Conservation (phyloP, 495 filamentous ascomycete genomes). For the Amniculicola lignicola region DNA sequence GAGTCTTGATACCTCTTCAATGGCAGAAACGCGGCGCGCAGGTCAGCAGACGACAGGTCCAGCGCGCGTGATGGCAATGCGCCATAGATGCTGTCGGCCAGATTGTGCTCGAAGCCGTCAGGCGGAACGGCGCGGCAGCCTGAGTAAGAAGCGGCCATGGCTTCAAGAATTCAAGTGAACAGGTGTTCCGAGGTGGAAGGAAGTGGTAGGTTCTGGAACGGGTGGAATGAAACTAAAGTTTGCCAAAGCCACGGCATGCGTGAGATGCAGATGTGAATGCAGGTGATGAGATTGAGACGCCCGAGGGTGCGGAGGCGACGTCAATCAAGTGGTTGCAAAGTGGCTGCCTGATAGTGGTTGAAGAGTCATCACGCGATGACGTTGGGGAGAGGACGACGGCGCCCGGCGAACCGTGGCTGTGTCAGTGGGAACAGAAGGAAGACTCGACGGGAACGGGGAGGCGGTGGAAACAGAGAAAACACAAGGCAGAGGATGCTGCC, state of each 20-base stretch:
- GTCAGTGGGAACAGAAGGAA: no score
- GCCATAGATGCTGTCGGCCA: constrained; percentile 3
- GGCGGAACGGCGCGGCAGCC: constrained; percentile 7
- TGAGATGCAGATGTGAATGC: constrained; percentile 1
- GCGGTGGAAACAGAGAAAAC: no score
- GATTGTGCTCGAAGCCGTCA: constrained; percentile 1
- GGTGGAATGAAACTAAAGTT: background rate
- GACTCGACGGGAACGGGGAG: no score
- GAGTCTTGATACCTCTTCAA: background rate
- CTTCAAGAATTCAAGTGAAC: background rate
- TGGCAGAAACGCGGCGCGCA: background rate
- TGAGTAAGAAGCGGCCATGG: background rate
- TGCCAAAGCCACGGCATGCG: constrained; percentile 3
- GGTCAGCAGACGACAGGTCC: constrained; percentile 4
- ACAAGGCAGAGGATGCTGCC: no score
- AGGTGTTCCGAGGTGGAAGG: background rate
- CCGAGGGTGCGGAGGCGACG: background rate
- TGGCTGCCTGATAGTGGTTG: constrained; percentile 15
- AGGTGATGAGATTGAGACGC: constrained; percentile 3
- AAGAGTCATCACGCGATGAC: no score
- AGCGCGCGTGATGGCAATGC: background rate
- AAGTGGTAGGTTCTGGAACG: background rate
- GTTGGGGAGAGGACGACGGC: background rate
- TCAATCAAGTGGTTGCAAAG: background rate
- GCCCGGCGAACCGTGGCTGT: constrained; percentile 4